phyloP scores from a whole-genome alignment of 2,329 filamentous ascomycete genomes.

The Polytolypa hystricis region DNA sequence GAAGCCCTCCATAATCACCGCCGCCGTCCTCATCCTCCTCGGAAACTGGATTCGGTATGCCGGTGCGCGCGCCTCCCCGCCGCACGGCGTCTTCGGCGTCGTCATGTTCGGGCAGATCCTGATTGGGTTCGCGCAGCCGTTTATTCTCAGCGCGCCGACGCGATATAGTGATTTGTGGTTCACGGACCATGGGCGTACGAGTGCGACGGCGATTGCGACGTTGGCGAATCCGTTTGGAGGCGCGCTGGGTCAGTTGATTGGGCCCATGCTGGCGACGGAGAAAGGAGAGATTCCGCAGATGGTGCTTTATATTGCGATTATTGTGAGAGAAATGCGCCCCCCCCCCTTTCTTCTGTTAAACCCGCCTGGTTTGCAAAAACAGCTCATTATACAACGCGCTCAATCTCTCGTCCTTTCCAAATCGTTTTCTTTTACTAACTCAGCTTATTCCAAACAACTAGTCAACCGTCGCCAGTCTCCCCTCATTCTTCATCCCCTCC shows the following conservation, averaged over 20 bases:
- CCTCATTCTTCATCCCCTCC: constrained; percentile 70
- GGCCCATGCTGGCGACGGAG: constrained; percentile 60
- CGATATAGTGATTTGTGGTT: constrained; percentile 95
- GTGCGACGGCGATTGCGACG: constrained; percentile 73
- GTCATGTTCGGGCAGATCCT: constrained; percentile 89
- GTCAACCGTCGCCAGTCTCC: constrained; percentile 55
- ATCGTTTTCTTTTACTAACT: too few species aligned
- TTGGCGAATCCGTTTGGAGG: constrained; percentile 85
- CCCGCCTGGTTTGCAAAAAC: background rate
- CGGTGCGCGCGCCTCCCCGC: constrained; percentile 47
- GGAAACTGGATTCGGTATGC: constrained; percentile 91
- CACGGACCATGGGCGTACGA: constrained; percentile 68
- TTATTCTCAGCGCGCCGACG: constrained; percentile 79
- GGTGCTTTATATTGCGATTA: constrained; percentile 74
- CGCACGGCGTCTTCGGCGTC: constrained; percentile 56
- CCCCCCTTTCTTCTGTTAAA: background rate
- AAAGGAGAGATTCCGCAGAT: constrained; percentile 61
- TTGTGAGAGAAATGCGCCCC: constrained; percentile 43
- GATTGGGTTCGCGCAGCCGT: constrained; percentile 80
- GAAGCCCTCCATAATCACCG: constrained; percentile 61
- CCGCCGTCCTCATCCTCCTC: constrained; percentile 61
- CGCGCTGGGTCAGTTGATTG: constrained; percentile 76
- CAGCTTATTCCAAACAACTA: constrained; percentile 20
- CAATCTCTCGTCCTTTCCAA: too few species aligned
- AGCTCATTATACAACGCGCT: background rate